Base-by-base conservation (phyloP, 495 filamentous ascomycete species). In the Bombardia bombarda region DNA sequence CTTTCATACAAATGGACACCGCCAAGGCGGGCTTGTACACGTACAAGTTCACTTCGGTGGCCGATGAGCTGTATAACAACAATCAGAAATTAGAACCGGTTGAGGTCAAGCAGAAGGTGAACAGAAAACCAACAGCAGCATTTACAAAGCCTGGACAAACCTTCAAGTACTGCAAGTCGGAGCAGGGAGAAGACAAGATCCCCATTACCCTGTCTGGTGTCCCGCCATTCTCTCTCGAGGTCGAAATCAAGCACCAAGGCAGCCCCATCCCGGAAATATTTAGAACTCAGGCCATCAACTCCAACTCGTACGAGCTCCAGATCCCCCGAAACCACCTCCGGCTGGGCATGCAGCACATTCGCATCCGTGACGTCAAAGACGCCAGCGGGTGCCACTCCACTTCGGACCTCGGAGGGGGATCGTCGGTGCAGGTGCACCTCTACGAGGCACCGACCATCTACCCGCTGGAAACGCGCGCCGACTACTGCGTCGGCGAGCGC, bases 401-500 rank as follows among this genome's bases (percentile, higher is more conserved):
- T 3, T 28, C 55, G 23, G 80, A 86, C 32, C 68, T 69, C 45
- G 77, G 82, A 56, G 65, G 75, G 10, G n/a, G n/a, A n/a, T 74
- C 82, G 1, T 79, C 83, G 16, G 87, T 97, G 21, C 82, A 88
- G 49, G 82, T 96, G 35, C 80, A 86, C 34, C 85, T 98, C 7
- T 90, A 86, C 42, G 88, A 97, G 50, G 86, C 92, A 3, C 92
- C 92, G 10, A 84, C 87, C 12, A 93, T 96, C 48, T 82, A 87
- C 38, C 68, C 77, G 18, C 72, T 94, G n/a, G 87, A 95, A 53
- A 80, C 82, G n/a, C 82, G 82, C 48, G 67, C 72, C 5, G 86
- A 97, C 65, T 95, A 93, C 69, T 98, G 92, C 66, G 90, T 97
- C 23, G 92, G 92, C 38, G 90, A 98, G 55, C 80, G 87, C 25